Percentiles rank a stretch among this genome's conserved stretches.
phyloP scores from a whole-genome alignment of 306 rosid genomes.

The Cicer arietinum region DNA sequence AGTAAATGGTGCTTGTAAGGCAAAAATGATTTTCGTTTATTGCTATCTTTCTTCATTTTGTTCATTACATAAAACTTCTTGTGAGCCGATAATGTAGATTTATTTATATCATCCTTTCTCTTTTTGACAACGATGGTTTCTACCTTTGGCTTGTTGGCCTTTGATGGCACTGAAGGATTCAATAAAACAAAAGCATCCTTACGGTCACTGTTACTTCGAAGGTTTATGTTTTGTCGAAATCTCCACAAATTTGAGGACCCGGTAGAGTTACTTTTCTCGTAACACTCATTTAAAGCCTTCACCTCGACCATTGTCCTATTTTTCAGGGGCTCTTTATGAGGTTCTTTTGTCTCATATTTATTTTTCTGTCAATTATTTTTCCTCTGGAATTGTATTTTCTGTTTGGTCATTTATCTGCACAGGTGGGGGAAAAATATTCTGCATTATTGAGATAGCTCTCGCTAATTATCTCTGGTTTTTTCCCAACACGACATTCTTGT shows the following conservation, averaged over 20 bases:
- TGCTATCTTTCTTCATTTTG: conserved; percentile 42
- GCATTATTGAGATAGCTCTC: too few relatives aligned
- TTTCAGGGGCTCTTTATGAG: not conserved
- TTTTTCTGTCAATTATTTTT: too few relatives aligned
- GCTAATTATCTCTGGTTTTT: too few relatives aligned
- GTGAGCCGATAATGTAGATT: too few relatives aligned
- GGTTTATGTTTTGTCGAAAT: not conserved
- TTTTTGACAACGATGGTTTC: not conserved
- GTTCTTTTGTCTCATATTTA: not conserved
- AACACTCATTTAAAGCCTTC: not conserved
- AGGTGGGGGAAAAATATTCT: too few relatives aligned
- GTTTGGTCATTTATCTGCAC: too few relatives aligned
- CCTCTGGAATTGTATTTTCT: too few relatives aligned
- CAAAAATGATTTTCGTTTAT: conserved; percentile 50
- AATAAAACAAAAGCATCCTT: not conserved
- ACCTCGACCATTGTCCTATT: too few relatives aligned
- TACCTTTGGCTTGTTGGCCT: conserved; percentile 49
- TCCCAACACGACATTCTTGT: too few relatives aligned
- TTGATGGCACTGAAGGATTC: not conserved
- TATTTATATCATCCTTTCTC: not conserved
- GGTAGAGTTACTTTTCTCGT: conserved; percentile 46
- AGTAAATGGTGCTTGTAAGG: not conserved
- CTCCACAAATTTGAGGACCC: not conserved
- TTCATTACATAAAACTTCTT: too few relatives aligned
- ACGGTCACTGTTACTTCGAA: not conserved